Percentiles rank a stretch among this genome's conserved stretches.
phyloP scores from a whole-genome alignment of 139 green algal species.

The Zygnema cylindricum region DNA sequence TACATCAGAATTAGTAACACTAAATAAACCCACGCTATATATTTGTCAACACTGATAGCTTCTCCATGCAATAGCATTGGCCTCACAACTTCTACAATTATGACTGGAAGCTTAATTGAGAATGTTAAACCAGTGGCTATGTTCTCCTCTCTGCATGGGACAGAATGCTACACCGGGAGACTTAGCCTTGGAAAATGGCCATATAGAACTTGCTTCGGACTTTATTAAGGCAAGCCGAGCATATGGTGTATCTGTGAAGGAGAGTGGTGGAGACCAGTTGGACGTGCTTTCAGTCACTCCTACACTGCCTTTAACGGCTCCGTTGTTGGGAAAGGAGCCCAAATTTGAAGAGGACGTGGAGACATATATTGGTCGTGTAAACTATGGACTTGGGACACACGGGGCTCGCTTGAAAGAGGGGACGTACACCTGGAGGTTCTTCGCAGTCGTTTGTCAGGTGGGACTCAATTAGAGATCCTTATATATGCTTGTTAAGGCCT shows the following conservation, averaged over 20 bases:
- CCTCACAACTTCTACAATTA: too few relatives aligned
- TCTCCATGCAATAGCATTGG: too few relatives aligned
- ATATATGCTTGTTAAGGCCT: too few relatives aligned
- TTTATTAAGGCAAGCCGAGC: not conserved
- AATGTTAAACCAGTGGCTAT: too few relatives aligned
- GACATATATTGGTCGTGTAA: not conserved
- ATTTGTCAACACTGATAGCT: too few relatives aligned
- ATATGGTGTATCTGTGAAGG: not conserved
- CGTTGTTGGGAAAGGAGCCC: not conserved
- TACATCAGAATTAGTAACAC: too few relatives aligned
- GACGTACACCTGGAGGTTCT: not conserved
- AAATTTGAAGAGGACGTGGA: not conserved
- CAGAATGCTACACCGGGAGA: slow-evolving; percentile 23
- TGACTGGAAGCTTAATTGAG: too few relatives aligned
- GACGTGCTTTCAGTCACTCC: not conserved
- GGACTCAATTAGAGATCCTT: too few relatives aligned
- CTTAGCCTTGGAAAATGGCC: not conserved
- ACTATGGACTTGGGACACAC: not conserved
- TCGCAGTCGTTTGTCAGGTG: slow-evolving; percentile 1
- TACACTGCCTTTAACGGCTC: not conserved
- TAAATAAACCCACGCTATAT: too few relatives aligned
- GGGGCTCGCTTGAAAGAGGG: not conserved
- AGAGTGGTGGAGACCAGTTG: not conserved
- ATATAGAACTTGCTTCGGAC: slow-evolving; percentile 8
- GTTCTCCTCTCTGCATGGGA: too few relatives aligned